Conservation (phyloP, 1,139 yeast species). For the Kluyveromyces sp. region DNA sequence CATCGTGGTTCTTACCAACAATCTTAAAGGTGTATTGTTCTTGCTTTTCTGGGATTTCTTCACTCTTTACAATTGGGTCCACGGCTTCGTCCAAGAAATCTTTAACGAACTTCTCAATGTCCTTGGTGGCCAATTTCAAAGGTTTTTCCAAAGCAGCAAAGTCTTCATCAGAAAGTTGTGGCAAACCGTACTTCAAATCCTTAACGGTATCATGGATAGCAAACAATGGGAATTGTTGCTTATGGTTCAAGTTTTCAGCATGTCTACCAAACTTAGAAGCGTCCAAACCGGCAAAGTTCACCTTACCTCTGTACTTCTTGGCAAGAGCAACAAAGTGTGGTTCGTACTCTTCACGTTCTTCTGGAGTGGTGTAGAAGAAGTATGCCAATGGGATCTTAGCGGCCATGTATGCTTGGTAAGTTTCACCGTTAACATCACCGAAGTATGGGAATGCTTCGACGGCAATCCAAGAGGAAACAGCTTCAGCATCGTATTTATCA, state of each 20-base stretch:
- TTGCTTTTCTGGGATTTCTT: slow-evolving; percentile 76
- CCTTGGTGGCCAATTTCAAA: slow-evolving; percentile 33
- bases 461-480: slow-evolving; percentile 49
- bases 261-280: slow-evolving; percentile 79
- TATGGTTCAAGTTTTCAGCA: slow-evolving; percentile 80
- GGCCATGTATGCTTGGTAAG: slow-evolving; percentile 68
- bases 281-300: slow-evolving; percentile 85
- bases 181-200: slow-evolving; percentile 72
- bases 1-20: slow-evolving; percentile 79
- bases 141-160: slow-evolving; percentile 19
- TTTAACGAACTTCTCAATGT: slow-evolving; percentile 53
- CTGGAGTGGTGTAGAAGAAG: slow-evolving; percentile 68
- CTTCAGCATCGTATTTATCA: slow-evolving; percentile 30
- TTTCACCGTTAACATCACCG: slow-evolving; percentile 82
- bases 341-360: slow-evolving; percentile 53
- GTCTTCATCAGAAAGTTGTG: slow-evolving; percentile 36
- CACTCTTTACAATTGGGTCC: slow-evolving; percentile 74
- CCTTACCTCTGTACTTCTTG: slow-evolving; percentile 66
- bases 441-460: slow-evolving; percentile 76
- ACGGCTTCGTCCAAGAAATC: slow-evolving; percentile 58
- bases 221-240: slow-evolving; percentile 82
- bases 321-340: slow-evolving; percentile 55
- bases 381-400: slow-evolving; percentile 76
- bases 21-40: slow-evolving; percentile 66
- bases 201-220: slow-evolving; percentile 67